Percentiles rank a stretch among this genome's conserved stretches.
Conservation (phyloP, 192 early-diverging fungal species). For the Coemansia sp. region DNA sequence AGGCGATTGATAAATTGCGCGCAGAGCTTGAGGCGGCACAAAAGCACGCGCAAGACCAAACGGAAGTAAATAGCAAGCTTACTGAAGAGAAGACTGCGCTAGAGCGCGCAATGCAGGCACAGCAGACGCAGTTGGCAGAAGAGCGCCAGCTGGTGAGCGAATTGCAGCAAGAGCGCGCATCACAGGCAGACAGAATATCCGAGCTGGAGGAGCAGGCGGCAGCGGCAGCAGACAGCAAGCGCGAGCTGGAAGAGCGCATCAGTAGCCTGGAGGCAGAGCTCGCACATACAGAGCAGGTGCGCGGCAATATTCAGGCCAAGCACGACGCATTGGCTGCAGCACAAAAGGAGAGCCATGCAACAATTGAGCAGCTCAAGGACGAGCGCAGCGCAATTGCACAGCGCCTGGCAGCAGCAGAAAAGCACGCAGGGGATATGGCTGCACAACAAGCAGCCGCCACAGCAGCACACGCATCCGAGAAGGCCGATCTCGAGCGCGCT, state of each 20-base stretch:
- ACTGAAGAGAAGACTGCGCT: background rate
- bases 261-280: constrained; percentile 29
- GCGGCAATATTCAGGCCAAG: constrained; percentile 39
- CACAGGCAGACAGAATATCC: constrained; percentile 10
- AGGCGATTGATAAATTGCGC: constrained; percentile 1
- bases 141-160: background rate
- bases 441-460: constrained; percentile 16
- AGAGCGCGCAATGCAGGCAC: background rate
- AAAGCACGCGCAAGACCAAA: background rate
- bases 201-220: constrained; percentile 5
- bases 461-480: constrained; percentile 7
- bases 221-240: constrained; percentile 5
- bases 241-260: constrained; percentile 13
- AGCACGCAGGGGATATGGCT: constrained; percentile 5
- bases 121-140: background rate
- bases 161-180: constrained; percentile 8
- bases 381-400: background rate
- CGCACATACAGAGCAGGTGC: constrained; percentile 26
- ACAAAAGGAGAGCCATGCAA: constrained; percentile 21
- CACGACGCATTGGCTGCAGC: constrained; percentile 25
- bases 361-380: constrained; percentile 12
- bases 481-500: constrained; percentile 12
- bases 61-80: background rate
- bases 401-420: constrained; percentile 14
- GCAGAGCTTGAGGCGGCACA: constrained; percentile 1